A percentile compares a stretch with the other conserved stretches of the same genome.
Conservation (phyloP, 2,329 filamentous ascomycete genomes). For the Acephala macrosclerotiorum region DNA sequence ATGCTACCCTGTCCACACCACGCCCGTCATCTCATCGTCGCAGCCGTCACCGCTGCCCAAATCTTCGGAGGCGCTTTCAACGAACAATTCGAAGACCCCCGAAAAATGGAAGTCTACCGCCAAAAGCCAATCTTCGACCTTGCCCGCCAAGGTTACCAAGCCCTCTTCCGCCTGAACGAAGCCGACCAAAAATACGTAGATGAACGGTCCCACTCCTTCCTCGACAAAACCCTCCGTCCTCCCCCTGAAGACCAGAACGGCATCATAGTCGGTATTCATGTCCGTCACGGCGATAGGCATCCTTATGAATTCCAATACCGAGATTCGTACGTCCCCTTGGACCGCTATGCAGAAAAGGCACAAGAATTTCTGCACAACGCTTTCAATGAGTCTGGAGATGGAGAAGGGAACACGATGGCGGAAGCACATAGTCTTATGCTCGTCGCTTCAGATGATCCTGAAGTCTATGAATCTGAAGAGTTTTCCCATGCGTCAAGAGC, state of each 20-base stretch:
- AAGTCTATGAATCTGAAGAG: slow-evolving; percentile 72
- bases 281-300: slow-evolving; percentile 81
- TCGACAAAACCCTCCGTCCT: slow-evolving; percentile 51
- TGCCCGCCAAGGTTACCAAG: slow-evolving; percentile 73
- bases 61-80: slow-evolving; percentile 69
- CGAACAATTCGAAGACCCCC: slow-evolving; percentile 57
- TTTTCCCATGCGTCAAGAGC: slow-evolving; percentile 66
- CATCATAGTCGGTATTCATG: slow-evolving; percentile 73
- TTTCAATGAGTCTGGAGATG: slow-evolving; percentile 50
- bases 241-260: slow-evolving; percentile 54
- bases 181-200: slow-evolving; percentile 72
- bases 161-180: slow-evolving; percentile 72
- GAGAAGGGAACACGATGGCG: slow-evolving; percentile 46
- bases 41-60: slow-evolving; percentile 69
- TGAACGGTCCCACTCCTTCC: slow-evolving; percentile 64
- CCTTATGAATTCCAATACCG: slow-evolving; percentile 80
- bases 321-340: slow-evolving; percentile 78
- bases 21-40: slow-evolving; percentile 78
- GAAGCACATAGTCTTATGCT: slow-evolving; percentile 59
- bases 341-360: slow-evolving; percentile 69
- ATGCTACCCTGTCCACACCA: slow-evolving; percentile 82
- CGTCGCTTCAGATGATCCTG: slow-evolving; percentile 82
- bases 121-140: slow-evolving; percentile 72
- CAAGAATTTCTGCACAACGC: slow-evolving; percentile 59
- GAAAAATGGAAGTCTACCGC: slow-evolving; percentile 56